Evolutionary conservation across 306 rosid species (phyloP).

Genomic region (Fragaria ananassa): DNA sequence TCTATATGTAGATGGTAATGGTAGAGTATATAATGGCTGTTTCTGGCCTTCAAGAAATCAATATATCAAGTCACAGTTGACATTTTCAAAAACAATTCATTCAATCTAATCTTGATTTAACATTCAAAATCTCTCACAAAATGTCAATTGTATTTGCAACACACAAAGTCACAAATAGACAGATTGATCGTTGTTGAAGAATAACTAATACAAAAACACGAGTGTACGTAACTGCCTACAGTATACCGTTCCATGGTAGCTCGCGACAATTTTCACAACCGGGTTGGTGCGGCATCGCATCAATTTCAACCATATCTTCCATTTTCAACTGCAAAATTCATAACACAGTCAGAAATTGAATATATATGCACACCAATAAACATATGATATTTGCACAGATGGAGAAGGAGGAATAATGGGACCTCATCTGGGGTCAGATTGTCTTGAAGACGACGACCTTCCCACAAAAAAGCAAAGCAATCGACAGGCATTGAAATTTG

Average conservation of each 20-base stretch:
- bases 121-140: neutral
- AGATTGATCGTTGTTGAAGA: neutral
- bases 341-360: neutral
- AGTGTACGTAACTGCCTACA: too few species aligned
- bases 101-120: too few species aligned
- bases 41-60: too few species aligned
- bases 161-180: neutral
- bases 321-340: constrained; percentile 41
- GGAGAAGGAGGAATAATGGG: neutral
- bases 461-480: neutral
- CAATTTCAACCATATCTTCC: constrained; percentile 63
- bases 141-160: neutral
- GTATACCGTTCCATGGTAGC: neutral
- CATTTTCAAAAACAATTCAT: too few species aligned
- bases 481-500: neutral
- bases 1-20: too few species aligned
- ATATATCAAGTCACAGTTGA: too few species aligned
- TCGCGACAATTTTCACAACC: neutral
- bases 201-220: neutral
- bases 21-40: too few species aligned
- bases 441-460: constrained; percentile 48
- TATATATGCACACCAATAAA: neutral
- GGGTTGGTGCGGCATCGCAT: constrained; percentile 29
- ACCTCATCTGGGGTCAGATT: constrained; percentile 75
- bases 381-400: neutral